Percentiles rank a stretch among this genome's conserved stretches.
Conservation (phyloP, 331 rosid species). For the Stylosanthes scabra region DNA sequence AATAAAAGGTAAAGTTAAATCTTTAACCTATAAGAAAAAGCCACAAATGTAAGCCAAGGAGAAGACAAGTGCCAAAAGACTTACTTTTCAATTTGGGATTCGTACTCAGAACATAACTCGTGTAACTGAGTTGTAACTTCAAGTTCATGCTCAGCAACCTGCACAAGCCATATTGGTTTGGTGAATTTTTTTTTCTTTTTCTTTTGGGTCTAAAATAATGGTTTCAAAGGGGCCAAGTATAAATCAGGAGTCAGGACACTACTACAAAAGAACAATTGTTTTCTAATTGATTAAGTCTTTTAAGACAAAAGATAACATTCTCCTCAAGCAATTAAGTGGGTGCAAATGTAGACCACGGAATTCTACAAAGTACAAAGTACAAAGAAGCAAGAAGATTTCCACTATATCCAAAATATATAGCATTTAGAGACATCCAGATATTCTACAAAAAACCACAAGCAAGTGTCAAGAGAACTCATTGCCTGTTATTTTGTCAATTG, state of each 20-base stretch:
- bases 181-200: not conserved
- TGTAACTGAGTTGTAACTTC: conserved; percentile 61
- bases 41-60: conserved; percentile 8
- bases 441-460: not conserved
- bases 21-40: conserved; percentile 7
- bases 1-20: conserved; percentile 1
- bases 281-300: not conserved
- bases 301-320: conserved; percentile 12
- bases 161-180: conserved; percentile 35
- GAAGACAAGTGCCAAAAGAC: conserved; percentile 41
- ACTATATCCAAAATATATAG: not conserved
- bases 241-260: conserved; percentile 19
- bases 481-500: conserved; percentile 8
- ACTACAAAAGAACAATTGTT: conserved; percentile 23
- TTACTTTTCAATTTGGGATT: conserved; percentile 81
- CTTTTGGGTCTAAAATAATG: not conserved
- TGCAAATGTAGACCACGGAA: conserved; percentile 8
- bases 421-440: conserved; percentile 1
- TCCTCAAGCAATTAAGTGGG: not conserved
- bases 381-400: conserved; percentile 12
- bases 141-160: conserved; percentile 71
- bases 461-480: not conserved
- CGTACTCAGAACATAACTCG: conserved; percentile 78
- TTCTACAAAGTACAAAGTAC: not conserved
- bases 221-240: conserved; percentile 20